A percentile compares a stretch with the other conserved stretches of the same genome.
Conservation (phyloP, 495 filamentous ascomycete species). For the Penicillium pulvis region DNA sequence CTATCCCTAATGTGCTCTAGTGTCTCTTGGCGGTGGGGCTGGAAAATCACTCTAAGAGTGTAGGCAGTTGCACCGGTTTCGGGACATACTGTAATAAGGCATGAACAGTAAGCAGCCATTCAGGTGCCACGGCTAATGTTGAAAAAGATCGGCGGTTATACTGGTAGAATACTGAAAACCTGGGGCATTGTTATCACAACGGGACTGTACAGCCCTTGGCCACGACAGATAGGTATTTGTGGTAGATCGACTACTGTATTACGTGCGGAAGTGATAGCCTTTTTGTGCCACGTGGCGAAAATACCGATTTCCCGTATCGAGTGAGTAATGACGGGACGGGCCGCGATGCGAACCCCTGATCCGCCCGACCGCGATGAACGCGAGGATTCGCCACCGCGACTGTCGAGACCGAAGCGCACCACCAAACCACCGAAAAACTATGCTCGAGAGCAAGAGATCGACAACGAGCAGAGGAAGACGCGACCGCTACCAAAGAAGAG, state of each 20-base stretch:
- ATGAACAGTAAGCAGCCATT: too few relatives aligned
- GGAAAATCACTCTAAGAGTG: conserved; percentile 8
- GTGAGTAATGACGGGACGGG: conserved; percentile 26
- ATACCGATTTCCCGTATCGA: too few relatives aligned
- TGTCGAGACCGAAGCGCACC: conserved; percentile 19
- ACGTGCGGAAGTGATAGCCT: too few relatives aligned
- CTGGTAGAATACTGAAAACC: too few relatives aligned
- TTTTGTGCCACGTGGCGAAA: too few relatives aligned
- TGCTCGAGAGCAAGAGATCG: conserved; percentile 20
- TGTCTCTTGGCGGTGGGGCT: not conserved
- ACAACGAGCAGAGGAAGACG: conserved; percentile 14
- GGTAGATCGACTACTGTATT: too few relatives aligned
- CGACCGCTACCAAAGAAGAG: conserved; percentile 17
- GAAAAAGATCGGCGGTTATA: too few relatives aligned
- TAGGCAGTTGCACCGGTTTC: not conserved
- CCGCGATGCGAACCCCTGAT: conserved; percentile 31
- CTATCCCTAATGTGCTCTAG: conserved; percentile 6
- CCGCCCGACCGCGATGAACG: conserved; percentile 27
- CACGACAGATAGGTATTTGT: too few relatives aligned
- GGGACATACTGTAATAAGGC: too few relatives aligned
- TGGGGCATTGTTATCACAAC: too few relatives aligned
- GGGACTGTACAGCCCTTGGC: too few relatives aligned
- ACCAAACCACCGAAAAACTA: conserved; percentile 14
- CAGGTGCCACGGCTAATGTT: too few relatives aligned
- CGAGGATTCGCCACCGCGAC: conserved; percentile 24